Conservation (phyloP, 2,329 filamentous ascomycete species). For the Botryotinia narcissicola region DNA sequence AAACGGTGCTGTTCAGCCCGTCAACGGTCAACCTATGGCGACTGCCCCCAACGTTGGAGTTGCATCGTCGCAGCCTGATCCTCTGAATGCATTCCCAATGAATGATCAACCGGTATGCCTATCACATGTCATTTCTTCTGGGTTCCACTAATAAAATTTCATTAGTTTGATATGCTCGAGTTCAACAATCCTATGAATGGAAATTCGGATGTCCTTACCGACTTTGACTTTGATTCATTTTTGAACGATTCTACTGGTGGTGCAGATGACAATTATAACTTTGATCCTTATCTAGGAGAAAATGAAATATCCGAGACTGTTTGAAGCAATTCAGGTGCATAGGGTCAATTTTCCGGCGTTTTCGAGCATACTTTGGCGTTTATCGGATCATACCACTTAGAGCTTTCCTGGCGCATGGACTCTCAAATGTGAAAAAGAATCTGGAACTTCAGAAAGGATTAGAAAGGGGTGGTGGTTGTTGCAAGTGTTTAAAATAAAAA, state of each 20-base stretch:
- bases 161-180: constrained; percentile 45
- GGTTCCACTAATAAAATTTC: constrained; percentile 12
- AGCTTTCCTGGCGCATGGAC: constrained; percentile 31
- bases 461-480: constrained; percentile 17
- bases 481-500: constrained; percentile 13
- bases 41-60: constrained; percentile 44
- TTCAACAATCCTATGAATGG: constrained; percentile 53
- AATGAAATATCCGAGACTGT: constrained; percentile 56
- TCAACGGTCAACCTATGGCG: constrained; percentile 42
- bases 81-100: constrained; percentile 50
- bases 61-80: constrained; percentile 48
- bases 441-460: constrained; percentile 19
- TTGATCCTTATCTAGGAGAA: constrained; percentile 53
- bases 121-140: background rate
- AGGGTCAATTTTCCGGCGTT: constrained; percentile 36
- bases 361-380: constrained; percentile 39
- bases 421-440: constrained; percentile 35
- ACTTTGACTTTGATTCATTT: constrained; percentile 69
- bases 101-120: constrained; percentile 32
- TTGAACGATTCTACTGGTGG: constrained; percentile 47
- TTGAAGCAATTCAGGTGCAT: constrained; percentile 36
- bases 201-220: constrained; percentile 58
- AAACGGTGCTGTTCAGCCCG: constrained; percentile 44
- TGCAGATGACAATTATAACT: constrained; percentile 56
- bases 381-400: constrained; percentile 37